Evolutionary conservation across 495 filamentous ascomycete genomes (phyloP), one percentile per base, ranked within the genome.

Genomic region (Lineolata rhizophorae): DNA sequence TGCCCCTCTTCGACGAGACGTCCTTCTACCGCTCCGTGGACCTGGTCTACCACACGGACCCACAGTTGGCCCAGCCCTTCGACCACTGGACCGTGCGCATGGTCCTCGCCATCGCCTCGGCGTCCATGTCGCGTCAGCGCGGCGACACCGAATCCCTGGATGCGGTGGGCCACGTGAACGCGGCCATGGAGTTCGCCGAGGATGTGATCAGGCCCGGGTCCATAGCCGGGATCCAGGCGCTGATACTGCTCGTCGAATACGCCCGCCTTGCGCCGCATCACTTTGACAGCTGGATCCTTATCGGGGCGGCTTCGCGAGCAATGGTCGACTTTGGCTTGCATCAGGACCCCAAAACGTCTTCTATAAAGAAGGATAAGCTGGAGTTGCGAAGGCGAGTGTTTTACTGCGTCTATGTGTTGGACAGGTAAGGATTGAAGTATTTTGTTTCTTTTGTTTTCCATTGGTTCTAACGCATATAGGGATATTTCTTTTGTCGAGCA

Each of bases 241-340:
- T 92, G 21, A 46, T 91, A 16, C 61, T 93, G 5, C 67, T 95
- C 25, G 81, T 81, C 0, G 64, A 82, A 37, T 95, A 93, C 51
- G 70, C 82, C 3, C 73, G 84, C 52, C 58, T 90, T 19, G 82
- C 93, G 45, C 83, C 84, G 10, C 62, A 65, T 22, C 82, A 83
- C 46, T 90, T 92, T 46, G 78, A 87, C 35, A 76, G 71, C 43
- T 93, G 85, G 81, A 79, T 81, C 35, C 49, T 93, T 31, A 74
- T 91, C 32, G 85, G 83, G 17, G 77, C 84, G 45, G 80, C 82
- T 11, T 76, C 74, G 25, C 67, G 84, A 31, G 77, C 75, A 14
- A 72, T 80, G 45, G 61, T 91, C 20, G 85, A 95, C 54, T 54
- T 92, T 14, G 85, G 85, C 2, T 62, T 85, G 27, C 85, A 93